Conservation (phyloP, 805 yeast species). For the Starmerella davenportii region DNA sequence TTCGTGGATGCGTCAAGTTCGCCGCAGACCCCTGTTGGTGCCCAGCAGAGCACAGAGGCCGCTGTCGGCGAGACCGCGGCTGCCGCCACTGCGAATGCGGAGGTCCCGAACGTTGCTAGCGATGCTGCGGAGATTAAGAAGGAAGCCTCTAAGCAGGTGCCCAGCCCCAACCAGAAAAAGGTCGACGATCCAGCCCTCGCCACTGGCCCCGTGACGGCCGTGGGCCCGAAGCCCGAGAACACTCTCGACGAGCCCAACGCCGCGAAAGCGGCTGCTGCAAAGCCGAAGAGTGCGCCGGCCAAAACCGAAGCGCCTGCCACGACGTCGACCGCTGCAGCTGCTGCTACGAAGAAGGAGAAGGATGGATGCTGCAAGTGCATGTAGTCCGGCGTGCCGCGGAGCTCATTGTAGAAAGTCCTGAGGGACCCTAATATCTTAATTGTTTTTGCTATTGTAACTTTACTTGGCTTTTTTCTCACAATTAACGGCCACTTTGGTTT, state of each 20-base stretch:
- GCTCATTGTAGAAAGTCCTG: too few relatives aligned
- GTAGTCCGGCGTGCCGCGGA: too few relatives aligned
- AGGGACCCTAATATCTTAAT: too few relatives aligned
- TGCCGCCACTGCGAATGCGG: background rate
- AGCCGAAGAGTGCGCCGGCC: conserved; percentile 1
- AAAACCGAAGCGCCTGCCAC: background rate
- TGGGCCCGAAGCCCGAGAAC: background rate
- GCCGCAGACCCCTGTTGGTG: too few relatives aligned
- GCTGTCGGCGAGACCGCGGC: background rate
- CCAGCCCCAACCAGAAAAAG: conserved; percentile 1
- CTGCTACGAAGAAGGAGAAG: conserved; percentile 9
- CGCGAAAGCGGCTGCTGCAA: background rate
- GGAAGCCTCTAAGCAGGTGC: conserved; percentile 2
- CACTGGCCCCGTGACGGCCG: background rate
- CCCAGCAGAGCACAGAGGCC: background rate
- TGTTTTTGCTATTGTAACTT: too few relatives aligned
- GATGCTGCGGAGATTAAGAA: background rate
- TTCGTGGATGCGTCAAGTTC: too few relatives aligned
- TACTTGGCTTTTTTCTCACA: too few relatives aligned
- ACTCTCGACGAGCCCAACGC: background rate
- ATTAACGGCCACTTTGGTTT: too few relatives aligned
- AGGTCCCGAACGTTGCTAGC: background rate
- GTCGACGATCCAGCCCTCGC: background rate
- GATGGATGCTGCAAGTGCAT: conserved; percentile 14
- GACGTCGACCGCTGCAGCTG: too few relatives aligned